Evolutionary conservation across 2,329 filamentous ascomycete genomes (phyloP).

Genomic region (Fusarium sp.): DNA sequence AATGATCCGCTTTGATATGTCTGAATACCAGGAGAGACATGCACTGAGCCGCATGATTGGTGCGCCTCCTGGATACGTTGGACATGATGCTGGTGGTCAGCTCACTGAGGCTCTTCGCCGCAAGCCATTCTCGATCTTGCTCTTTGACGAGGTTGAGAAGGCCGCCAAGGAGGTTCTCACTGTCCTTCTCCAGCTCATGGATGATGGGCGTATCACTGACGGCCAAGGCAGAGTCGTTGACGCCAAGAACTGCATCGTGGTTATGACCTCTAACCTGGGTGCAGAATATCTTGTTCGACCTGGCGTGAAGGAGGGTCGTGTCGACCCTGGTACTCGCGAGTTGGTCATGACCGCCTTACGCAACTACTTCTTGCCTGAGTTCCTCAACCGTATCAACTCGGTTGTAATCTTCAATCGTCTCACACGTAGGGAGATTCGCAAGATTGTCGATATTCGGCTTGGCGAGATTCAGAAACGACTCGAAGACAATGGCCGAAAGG

Average conservation of each 20-base stretch:
- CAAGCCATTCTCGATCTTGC: constrained; percentile 94
- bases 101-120: constrained; percentile 93
- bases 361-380: constrained; percentile 97
- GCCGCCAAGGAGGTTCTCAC: constrained; percentile 97
- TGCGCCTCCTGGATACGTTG: constrained; percentile 95
- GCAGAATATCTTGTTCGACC: constrained; percentile 91
- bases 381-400: constrained; percentile 96
- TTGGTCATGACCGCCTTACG: constrained; percentile 90
- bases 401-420: constrained; percentile 99
- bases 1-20: constrained; percentile 99
- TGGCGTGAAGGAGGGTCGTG: constrained; percentile 79
- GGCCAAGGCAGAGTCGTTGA: constrained; percentile 95
- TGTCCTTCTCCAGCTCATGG: constrained; percentile 98
- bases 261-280: constrained; percentile 98
- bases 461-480: constrained; percentile 91
- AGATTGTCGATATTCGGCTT: constrained; percentile 92
- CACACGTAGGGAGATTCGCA: constrained; percentile 87
- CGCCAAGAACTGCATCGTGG: constrained; percentile 97
- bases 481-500: constrained; percentile 83
- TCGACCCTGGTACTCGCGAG: constrained; percentile 86
- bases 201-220: constrained; percentile 97
- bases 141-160: constrained; percentile 99
- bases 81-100: constrained; percentile 94
- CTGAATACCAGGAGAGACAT: constrained; percentile 97
- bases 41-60: constrained; percentile 97